These are phyloP conservation scores for Calonectria ilicicola DNA, from an alignment of 2,329 filamentous ascomycete species.

Conservation along the genomic window DNA sequence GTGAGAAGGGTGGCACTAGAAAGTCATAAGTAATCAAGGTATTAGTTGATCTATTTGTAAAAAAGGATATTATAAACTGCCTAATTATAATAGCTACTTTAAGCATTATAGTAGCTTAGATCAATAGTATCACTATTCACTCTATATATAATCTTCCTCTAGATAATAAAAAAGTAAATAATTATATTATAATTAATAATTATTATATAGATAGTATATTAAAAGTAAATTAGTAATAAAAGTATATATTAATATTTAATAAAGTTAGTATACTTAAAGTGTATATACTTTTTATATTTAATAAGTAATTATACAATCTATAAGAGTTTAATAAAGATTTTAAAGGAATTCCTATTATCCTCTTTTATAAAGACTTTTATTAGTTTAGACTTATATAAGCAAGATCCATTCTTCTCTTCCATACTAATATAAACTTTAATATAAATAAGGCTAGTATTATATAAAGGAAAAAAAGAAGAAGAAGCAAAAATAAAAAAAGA, in stretches of 20 bases:
- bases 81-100: constrained; percentile 13
- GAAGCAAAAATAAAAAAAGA: neutral
- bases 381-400: neutral
- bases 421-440: neutral
- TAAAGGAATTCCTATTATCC: neutral
- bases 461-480: neutral
- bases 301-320: neutral
- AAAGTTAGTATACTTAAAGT: neutral
- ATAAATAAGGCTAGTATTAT: no score
- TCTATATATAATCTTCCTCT: constrained; percentile 15
- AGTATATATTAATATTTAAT: neutral
- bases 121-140: constrained; percentile 27
- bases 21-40: constrained; percentile 5
- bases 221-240: neutral
- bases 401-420: neutral
- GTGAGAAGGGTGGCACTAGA: no score
- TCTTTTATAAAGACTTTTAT: neutral
- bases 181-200: neutral
- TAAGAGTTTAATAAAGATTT: neutral
- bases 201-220: neutral
- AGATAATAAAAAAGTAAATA: neutral
- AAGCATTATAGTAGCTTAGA: constrained; percentile 13
- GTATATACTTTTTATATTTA: neutral
- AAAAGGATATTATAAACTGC: neutral
- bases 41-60: neutral